Evolutionary conservation across 768 basidiomycete species (phyloP).

Genomic region (Amanita exitialis): DNA sequence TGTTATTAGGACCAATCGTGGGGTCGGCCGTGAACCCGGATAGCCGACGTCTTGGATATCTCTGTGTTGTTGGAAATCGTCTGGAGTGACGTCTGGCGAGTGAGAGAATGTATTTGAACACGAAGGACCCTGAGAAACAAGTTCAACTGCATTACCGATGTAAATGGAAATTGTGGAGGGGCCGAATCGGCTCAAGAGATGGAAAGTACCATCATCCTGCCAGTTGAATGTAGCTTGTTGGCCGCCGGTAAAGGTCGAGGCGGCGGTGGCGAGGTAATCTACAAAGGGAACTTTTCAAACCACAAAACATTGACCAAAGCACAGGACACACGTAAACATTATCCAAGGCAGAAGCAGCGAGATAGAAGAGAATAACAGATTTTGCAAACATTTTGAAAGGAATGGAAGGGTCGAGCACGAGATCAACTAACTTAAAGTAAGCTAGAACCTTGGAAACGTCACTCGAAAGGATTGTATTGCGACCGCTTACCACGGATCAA

Average conservation of each 20-base stretch:
- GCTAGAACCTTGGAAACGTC: too few species aligned
- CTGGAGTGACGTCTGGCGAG: conserved; percentile 44
- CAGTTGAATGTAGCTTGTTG: conserved; percentile 41
- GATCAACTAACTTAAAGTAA: too few species aligned
- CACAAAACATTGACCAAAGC: not conserved
- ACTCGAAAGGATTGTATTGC: too few species aligned
- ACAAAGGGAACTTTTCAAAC: not conserved
- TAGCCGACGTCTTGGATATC: conserved; percentile 34
- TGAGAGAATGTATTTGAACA: not conserved
- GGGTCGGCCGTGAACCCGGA: conserved; percentile 44
- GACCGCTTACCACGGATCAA: too few species aligned
- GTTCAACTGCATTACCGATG: conserved; percentile 36
- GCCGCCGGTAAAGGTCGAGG: conserved; percentile 39
- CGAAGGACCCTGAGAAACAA: not conserved
- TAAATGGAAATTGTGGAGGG: conserved; percentile 45
- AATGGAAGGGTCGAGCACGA: not conserved
- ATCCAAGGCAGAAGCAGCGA: not conserved
- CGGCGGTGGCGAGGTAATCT: conserved; percentile 47
- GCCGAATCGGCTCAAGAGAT: conserved; percentile 44
- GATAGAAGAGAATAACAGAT: not conserved
- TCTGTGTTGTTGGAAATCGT: conserved; percentile 34
- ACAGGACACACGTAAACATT: not conserved
- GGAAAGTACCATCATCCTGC: conserved; percentile 42
- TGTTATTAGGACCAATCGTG: conserved; percentile 43
- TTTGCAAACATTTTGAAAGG: conserved; percentile 1